A percentile compares a stretch with the other conserved stretches of the same genome.
Evolutionary conservation across 768 basidiomycete genomes (phyloP).

Genomic region (Tylopilus rubrobrunneus): DNA sequence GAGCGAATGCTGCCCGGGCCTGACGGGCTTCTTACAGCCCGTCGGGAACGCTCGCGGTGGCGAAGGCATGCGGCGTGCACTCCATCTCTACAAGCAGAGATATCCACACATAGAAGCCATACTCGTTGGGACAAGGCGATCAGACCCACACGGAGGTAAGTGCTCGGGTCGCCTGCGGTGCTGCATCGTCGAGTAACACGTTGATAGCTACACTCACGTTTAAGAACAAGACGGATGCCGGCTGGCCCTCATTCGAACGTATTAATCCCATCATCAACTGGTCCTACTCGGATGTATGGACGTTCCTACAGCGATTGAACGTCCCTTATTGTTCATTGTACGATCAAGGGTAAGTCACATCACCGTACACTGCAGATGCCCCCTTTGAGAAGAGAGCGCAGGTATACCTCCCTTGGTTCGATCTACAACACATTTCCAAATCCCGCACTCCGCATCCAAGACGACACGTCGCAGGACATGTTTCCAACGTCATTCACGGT

Average conservation of each 20-base stretch:
- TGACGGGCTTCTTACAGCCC: constrained; percentile 28
- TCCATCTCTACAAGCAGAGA: constrained; percentile 65
- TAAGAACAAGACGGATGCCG: constrained; percentile 77
- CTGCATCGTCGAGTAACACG: background rate
- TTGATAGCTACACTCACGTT: constrained; percentile 64
- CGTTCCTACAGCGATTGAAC: constrained; percentile 65
- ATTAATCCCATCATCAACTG: constrained; percentile 97
- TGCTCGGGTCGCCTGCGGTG: constrained; percentile 5
- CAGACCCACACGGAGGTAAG: constrained; percentile 93
- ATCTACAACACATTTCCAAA: constrained; percentile 94
- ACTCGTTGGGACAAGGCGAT: constrained; percentile 81
- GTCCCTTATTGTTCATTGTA: constrained; percentile 90
- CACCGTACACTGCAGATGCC: background rate
- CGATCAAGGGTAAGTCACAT: constrained; percentile 71
- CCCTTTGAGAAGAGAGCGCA: constrained; percentile 26
- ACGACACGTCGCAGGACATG: constrained; percentile 5
- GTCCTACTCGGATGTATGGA: constrained; percentile 89
- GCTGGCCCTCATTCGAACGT: constrained; percentile 87
- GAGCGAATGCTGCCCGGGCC: constrained; percentile 1
- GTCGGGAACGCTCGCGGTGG: constrained; percentile 56
- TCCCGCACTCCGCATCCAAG: constrained; percentile 59
- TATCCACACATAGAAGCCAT: constrained; percentile 74
- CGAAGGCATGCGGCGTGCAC: constrained; percentile 74
- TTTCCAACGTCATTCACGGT: constrained; percentile 21
- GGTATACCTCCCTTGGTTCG: constrained; percentile 97